Evolutionary conservation across 2,329 filamentous ascomycete species (phyloP), one percentile per base, ranked within the genome.

Genomic region (Arthrocladium fulminans): DNA sequence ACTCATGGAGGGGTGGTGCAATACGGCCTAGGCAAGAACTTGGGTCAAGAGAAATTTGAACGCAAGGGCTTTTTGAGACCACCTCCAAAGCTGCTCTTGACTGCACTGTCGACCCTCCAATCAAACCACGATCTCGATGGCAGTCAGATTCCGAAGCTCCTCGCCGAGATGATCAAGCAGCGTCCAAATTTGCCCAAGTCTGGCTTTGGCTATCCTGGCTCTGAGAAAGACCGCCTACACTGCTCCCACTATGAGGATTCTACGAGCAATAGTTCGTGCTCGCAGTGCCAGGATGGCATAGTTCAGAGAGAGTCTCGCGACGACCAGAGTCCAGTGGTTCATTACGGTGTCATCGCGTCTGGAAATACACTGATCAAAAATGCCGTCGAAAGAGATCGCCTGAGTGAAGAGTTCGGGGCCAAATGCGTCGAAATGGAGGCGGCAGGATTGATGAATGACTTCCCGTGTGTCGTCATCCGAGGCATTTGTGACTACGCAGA

Each of bases 401-500:
- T 51, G 49, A 29, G 35, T 20, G 12, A 45, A 41, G 15, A 43
- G 35, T 2, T 52, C 15, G n/a, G n/a, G n/a, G n/a, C n/a, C n/a
- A n/a, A 54, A 8, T 60, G 58, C 13, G 51, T 61, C 37, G 59
- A 61, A 23, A 60, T 57, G 58, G 58, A 59, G 47, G 56, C 57
- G 9, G 57, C 56, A 1, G 58, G 58, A 1, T 30, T 59, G 8
- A 57, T 59, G 54, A 53, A 60, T 43, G 24, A 47, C 6, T 57
- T 58, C 20, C 55, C 57, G 2, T 58, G 56, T 23, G 37, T 61
- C 2, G 57, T 59, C 1, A 53, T 61, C 35, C 52, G 59, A 2
- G 59, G 59, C 1, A 57, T 61, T n/a, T 60, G 60, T 49, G 55
- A 62, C 37, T 58, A 61, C 46, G 50, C 54, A 5, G 59, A 61